Percentiles rank a stretch among this genome's conserved stretches.
Conservation (phyloP, 805 yeast genomes). For the Komagataella phaffii region DNA sequence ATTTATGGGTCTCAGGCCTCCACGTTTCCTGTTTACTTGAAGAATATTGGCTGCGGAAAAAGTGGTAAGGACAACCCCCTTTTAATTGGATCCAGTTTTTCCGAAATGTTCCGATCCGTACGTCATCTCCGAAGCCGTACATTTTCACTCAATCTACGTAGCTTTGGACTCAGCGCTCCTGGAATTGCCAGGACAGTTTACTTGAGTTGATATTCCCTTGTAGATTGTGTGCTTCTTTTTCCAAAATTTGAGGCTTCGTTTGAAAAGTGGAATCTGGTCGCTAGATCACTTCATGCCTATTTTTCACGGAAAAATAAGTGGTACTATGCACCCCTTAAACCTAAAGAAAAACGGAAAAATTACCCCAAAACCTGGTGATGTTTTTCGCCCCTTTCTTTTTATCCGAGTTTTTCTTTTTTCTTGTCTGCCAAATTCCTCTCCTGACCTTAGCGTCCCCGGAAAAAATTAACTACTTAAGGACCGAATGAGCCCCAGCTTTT, state of each 20-base stretch:
- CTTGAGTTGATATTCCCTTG: background rate
- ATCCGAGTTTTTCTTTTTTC: background rate
- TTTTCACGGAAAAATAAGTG: background rate
- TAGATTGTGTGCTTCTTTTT: too few species aligned
- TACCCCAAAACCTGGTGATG: background rate
- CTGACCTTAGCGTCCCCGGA: background rate
- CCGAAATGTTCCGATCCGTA: background rate
- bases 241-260: background rate
- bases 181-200: background rate
- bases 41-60: background rate
- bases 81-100: background rate
- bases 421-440: background rate
- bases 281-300: background rate
- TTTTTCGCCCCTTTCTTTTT: background rate
- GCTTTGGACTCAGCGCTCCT: background rate
- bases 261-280: background rate
- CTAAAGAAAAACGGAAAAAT: slow-evolving; percentile 2
- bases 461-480: background rate
- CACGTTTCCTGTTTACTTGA: background rate
- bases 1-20: background rate
- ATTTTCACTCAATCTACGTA: background rate
- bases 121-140: background rate
- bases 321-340: slow-evolving; percentile 5
- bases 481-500: background rate
- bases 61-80: background rate